Evolutionary conservation across 1,284 basidiomycete genomes (phyloP).

Genomic region (Fistulinella cinereoalba): DNA sequence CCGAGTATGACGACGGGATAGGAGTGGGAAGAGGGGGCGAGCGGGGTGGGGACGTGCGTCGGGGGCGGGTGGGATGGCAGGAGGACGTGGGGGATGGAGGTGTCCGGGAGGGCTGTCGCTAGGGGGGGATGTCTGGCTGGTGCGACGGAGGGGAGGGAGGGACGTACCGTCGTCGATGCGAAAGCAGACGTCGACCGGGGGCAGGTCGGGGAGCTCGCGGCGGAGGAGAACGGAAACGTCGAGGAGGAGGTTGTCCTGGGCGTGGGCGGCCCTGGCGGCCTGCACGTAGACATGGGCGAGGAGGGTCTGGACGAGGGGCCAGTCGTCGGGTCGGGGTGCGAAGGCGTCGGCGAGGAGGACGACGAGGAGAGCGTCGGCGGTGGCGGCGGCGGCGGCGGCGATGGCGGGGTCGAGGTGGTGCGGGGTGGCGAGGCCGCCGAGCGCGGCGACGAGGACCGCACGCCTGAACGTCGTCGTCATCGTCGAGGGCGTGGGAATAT

Average conservation of each 20-base stretch:
- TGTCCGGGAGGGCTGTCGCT: slow-evolving; percentile 24
- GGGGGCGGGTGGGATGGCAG: slow-evolving; percentile 32
- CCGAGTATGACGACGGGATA: slow-evolving; percentile 61
- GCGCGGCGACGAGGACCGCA: slow-evolving; percentile 50
- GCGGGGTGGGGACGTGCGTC: not conserved
- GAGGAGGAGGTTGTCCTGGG: slow-evolving; percentile 62
- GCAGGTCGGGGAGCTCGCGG: slow-evolving; percentile 42
- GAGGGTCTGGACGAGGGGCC: slow-evolving; percentile 61
- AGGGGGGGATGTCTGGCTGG: not conserved
- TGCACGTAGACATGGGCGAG: slow-evolving; percentile 75
- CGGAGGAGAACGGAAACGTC: slow-evolving; percentile 66
- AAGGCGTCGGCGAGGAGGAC: slow-evolving; percentile 43
- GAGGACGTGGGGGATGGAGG: slow-evolving; percentile 25
- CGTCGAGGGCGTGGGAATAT: too few species aligned
- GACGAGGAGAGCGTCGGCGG: slow-evolving; percentile 56
- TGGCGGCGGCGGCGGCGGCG: slow-evolving; percentile 44
- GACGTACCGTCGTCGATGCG: slow-evolving; percentile 48
- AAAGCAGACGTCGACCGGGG: slow-evolving; percentile 46
- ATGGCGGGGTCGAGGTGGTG: slow-evolving; percentile 55
- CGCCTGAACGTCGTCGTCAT: slow-evolving; percentile 13
- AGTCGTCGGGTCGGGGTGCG: slow-evolving; percentile 50
- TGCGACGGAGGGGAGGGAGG: not conserved
- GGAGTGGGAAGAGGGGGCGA: slow-evolving; percentile 15
- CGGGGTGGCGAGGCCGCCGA: slow-evolving; percentile 49
- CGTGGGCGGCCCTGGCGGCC: slow-evolving; percentile 66